Conservation (phyloP, 345 rosid species). For the Euphorbia peplus region DNA sequence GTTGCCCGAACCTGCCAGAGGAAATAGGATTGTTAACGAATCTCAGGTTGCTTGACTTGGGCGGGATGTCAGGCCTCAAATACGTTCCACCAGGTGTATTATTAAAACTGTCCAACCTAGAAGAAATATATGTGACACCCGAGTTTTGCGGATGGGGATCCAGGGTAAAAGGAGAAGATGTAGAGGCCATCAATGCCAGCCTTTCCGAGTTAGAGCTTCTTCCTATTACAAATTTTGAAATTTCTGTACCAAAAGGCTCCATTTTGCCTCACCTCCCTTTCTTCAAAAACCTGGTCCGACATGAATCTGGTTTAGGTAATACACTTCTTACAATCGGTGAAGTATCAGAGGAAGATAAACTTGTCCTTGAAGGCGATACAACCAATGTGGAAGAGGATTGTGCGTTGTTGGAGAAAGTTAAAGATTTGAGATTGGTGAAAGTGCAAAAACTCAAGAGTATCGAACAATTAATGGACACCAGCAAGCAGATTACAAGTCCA, state of each 20-base stretch:
- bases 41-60: neutral
- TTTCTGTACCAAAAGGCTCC: slow-evolving; percentile 21
- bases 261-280: neutral
- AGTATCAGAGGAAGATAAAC: neutral
- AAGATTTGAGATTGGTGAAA: neutral
- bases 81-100: neutral
- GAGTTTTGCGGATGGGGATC: neutral
- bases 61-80: neutral
- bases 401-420: neutral
- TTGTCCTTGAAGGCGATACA: neutral
- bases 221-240: neutral
- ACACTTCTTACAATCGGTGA: no score
- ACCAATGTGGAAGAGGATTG: neutral
- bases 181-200: neutral
- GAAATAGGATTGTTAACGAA: neutral
- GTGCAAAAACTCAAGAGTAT: neutral
- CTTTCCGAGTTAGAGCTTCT: neutral
- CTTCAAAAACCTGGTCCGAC: neutral
- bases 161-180: neutral
- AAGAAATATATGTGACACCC: neutral
- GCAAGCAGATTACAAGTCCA: neutral
- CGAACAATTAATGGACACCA: neutral
- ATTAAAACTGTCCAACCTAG: neutral
- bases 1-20: neutral
- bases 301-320: neutral